phyloP scores from a whole-genome alignment of 2,329 filamentous ascomycete species.

The Orbilia quercus region DNA sequence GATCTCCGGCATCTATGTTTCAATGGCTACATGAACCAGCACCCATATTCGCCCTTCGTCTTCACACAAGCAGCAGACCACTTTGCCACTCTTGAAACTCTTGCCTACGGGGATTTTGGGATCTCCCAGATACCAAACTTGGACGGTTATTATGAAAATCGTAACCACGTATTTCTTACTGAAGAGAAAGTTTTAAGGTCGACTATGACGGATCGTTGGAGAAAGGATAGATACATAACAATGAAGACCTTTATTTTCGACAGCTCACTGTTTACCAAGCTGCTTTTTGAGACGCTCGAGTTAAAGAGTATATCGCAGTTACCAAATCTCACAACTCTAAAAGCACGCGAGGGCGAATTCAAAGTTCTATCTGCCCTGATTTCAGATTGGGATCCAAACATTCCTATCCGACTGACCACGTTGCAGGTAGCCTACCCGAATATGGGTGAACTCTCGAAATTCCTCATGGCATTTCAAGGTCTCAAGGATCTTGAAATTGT shows the following conservation, averaged over 20 bases:
- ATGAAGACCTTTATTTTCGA: slow-evolving; percentile 13
- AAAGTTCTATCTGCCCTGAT: background rate
- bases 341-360: background rate
- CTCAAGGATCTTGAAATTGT: slow-evolving; percentile 24
- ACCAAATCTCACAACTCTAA: slow-evolving; percentile 22
- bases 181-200: background rate
- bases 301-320: slow-evolving; percentile 25
- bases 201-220: background rate
- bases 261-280: background rate
- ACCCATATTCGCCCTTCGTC: background rate
- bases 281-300: background rate
- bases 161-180: no score
- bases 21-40: background rate
- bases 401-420: slow-evolving; percentile 25
- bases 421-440: slow-evolving; percentile 14
- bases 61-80: background rate
- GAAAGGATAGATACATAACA: background rate
- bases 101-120: background rate
- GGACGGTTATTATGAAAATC: no score
- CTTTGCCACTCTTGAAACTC: slow-evolving; percentile 15
- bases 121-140: no score
- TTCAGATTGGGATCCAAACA: background rate
- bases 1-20: slow-evolving; percentile 17
- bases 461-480: slow-evolving; percentile 32
- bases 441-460: background rate